Evolutionary conservation across 108 stramenopile species (phyloP).

Genomic region (Cyclotella choctawhatcheeana): DNA sequence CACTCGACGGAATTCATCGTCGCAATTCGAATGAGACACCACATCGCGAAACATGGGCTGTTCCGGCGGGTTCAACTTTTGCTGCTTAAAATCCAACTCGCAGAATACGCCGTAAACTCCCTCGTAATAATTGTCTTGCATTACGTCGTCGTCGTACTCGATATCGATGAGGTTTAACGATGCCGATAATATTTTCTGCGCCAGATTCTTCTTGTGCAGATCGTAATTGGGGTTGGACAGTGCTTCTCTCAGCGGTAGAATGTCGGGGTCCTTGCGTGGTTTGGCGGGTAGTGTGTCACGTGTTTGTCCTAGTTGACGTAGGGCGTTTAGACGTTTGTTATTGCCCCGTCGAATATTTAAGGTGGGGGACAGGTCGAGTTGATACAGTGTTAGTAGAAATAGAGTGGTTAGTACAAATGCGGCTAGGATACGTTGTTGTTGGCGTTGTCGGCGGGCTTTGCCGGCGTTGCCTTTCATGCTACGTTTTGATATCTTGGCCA

Average conservation of each 20-base stretch:
- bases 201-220: constrained; percentile 3
- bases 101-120: constrained; percentile 40
- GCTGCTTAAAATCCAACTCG: constrained; percentile 31
- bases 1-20: constrained; percentile 20
- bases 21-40: constrained; percentile 45
- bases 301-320: constrained; percentile 22
- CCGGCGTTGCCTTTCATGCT: constrained; percentile 23
- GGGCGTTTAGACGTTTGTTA: background rate
- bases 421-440: constrained; percentile 3
- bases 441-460: constrained; percentile 21
- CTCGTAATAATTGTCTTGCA: constrained; percentile 31
- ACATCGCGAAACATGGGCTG: constrained; percentile 85
- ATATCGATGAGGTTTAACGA: constrained; percentile 32
- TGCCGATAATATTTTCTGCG: constrained; percentile 30
- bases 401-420: background rate
- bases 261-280: background rate
- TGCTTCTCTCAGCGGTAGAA: constrained; percentile 35
- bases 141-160: constrained; percentile 1
- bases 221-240: constrained; percentile 30
- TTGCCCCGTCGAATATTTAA: background rate
- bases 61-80: constrained; percentile 38
- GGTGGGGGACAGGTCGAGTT: background rate
- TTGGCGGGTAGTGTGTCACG: background rate
- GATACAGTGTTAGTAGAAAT: background rate
- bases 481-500: constrained; percentile 15